phyloP scores from a whole-genome alignment of 2,329 filamentous ascomycete genomes.

The Colletotrichum salicis region DNA sequence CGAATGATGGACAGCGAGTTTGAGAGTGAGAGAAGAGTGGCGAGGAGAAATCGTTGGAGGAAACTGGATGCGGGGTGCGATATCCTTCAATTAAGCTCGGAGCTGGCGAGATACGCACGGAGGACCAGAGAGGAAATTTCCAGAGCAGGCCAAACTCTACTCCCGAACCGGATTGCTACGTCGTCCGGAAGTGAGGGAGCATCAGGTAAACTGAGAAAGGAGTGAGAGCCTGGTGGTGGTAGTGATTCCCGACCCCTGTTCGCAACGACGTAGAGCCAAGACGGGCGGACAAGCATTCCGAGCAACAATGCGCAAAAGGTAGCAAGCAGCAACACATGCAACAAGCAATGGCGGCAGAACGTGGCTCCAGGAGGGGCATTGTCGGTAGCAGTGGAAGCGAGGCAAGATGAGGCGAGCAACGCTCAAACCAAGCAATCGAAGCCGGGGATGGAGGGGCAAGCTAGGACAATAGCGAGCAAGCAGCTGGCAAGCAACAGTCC shows the following conservation, averaged over 20 bases:
- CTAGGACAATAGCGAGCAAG: neutral
- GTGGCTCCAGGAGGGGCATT: slow-evolving; percentile 10
- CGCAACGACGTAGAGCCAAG: slow-evolving; percentile 8
- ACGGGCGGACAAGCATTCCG: neutral
- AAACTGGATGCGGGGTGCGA: slow-evolving; percentile 26
- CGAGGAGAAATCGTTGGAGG: slow-evolving; percentile 28
- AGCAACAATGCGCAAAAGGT: slow-evolving; percentile 11
- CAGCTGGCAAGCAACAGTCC: neutral
- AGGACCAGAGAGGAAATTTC: slow-evolving; percentile 1
- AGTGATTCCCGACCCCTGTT: neutral
- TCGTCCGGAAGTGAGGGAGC: neutral
- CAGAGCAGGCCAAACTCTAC: slow-evolving; percentile 16
- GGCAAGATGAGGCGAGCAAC: neutral
- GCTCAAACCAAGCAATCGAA: slow-evolving; percentile 8
- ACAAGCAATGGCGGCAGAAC: slow-evolving; percentile 6
- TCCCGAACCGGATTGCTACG: slow-evolving; percentile 25
- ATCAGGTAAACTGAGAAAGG: neutral
- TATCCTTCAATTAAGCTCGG: slow-evolving; percentile 24
- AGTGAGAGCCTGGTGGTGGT: neutral
- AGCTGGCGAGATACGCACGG: slow-evolving; percentile 26
- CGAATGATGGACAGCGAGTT: slow-evolving; percentile 38
- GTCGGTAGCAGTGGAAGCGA: slow-evolving; percentile 3
- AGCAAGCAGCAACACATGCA: slow-evolving; percentile 15
- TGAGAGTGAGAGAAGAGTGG: slow-evolving; percentile 40
- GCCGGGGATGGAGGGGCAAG: neutral